A percentile compares a stretch with the other conserved stretches of the same genome.
These are phyloP conservation scores for Suhomyces atakaporum DNA, from an alignment of 1,139 yeast species.

Conservation along the genomic window DNA sequence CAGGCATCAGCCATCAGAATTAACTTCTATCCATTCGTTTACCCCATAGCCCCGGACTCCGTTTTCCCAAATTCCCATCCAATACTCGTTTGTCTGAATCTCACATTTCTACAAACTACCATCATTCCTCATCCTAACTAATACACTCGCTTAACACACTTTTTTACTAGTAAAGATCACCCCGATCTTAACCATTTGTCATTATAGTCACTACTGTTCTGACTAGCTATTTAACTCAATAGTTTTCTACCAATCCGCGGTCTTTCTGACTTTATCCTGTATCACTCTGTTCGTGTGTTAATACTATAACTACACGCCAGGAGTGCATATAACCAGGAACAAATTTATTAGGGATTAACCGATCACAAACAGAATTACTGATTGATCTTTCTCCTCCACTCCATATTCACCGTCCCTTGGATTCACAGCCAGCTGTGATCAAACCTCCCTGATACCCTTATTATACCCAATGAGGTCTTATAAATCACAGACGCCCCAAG, in stretches of 20 bases:
- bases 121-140: too few relatives aligned
- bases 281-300: conserved; percentile 7
- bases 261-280: neutral
- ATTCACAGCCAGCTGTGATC: too few relatives aligned
- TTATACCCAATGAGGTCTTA: conserved; percentile 12
- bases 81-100: neutral
- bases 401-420: conserved; percentile 2
- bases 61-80: neutral
- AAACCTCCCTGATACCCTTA: conserved; percentile 2
- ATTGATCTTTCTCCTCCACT: neutral
- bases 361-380: conserved; percentile 3
- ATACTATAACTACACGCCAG: conserved; percentile 13
- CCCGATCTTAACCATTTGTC: too few relatives aligned
- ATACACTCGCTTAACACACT: conserved; percentile 1
- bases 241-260: too few relatives aligned
- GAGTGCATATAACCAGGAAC: conserved; percentile 11
- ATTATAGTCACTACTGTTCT: too few relatives aligned
- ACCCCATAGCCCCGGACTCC: conserved; percentile 2
- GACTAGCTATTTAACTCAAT: too few relatives aligned
- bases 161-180: too few relatives aligned
- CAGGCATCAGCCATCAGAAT: conserved; percentile 9
- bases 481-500: conserved; percentile 9
- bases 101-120: neutral
- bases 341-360: conserved; percentile 2
- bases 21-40: conserved; percentile 14